Base-by-base conservation (phyloP, 2,329 filamentous ascomycete genomes). In the Didymella sp. region DNA sequence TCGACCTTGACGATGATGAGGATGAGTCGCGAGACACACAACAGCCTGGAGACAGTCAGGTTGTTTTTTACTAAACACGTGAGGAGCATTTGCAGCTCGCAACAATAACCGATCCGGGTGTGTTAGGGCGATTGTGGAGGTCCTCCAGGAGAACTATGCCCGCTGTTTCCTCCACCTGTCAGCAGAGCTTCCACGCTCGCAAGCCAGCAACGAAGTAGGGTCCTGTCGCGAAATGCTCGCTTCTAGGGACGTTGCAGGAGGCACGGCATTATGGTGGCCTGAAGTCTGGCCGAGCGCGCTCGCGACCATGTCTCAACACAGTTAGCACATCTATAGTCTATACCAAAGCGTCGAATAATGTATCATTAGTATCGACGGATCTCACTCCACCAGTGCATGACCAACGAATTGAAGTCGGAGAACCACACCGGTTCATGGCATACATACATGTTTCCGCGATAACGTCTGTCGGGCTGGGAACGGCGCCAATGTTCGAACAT, bases 301-400 rank as follows among this genome's bases (percentile, higher is more conserved):
- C 54, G 48, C 54, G 47, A 57, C 54, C 41, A 43, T 42, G 43
- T 43, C 54, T 33, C 37, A 40, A 30, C 44, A 2, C 15, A 38
- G 54, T 57, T 57, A 52, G 44, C 13, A 11, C 15, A 4, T 25
- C 43, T 30, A n/a, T 51, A 49, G 54, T 44, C 21, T 27, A 52
- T 17, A 27, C 54, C 8, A 48, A 52, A 44, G 31, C 19, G 44
- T 43, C 24, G 27, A 22, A 28, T 45, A 30, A 52, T 57, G 54
- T 31, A 52, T 48, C 54, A 49, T 52, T 17, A 56, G 30, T 25
- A 4, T 43, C 12, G 47, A n/a, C 48, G 48, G 37, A 43, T 51
- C 54, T 57, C 43, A 57, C 48, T 57, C 54, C 54, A 57, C 54
- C 31, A 40, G 25, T 48, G 54, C 54, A 44, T 38, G 37, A 52